Evolutionary conservation across 148 eudicot genomes (phyloP).

Genomic region (Arctostaphylos glauca): DNA sequence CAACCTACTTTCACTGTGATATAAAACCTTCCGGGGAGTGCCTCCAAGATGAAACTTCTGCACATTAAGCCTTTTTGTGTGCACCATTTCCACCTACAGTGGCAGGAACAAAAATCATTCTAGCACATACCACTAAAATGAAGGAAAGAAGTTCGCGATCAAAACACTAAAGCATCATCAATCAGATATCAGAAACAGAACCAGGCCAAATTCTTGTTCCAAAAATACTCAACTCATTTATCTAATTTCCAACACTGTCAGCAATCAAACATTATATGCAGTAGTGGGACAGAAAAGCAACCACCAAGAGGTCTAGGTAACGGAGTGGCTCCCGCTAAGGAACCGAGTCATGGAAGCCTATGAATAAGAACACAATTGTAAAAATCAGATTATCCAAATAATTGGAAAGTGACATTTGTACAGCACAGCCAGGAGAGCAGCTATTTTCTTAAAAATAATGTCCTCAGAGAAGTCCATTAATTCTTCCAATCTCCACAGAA

Average conservation of each 20-base stretch:
- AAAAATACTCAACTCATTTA: not conserved
- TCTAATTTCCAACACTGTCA: not conserved
- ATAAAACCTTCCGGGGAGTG: slow-evolving; percentile 88
- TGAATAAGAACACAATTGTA: too few species aligned
- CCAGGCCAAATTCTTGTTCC: not conserved
- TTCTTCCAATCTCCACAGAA: not conserved
- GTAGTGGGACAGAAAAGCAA: not conserved
- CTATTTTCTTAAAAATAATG: not conserved
- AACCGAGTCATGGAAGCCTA: too few species aligned
- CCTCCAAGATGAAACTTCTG: slow-evolving; percentile 94
- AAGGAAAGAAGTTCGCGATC: not conserved
- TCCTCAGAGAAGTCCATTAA: not conserved
- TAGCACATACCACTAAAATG: not conserved
- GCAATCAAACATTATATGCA: not conserved
- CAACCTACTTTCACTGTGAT: slow-evolving; percentile 82
- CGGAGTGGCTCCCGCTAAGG: too few species aligned
- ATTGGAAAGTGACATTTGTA: not conserved
- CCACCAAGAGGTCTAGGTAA: not conserved
- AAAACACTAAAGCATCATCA: not conserved
- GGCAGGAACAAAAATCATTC: slow-evolving; percentile 12
- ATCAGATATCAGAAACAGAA: not conserved
- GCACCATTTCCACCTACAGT: slow-evolving; percentile 87
- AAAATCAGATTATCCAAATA: not conserved
- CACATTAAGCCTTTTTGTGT: slow-evolving; percentile 89
- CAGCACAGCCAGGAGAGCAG: not conserved